phyloP scores from a whole-genome alignment of 169 alveolate genomes.

The Theileria annulata region DNA sequence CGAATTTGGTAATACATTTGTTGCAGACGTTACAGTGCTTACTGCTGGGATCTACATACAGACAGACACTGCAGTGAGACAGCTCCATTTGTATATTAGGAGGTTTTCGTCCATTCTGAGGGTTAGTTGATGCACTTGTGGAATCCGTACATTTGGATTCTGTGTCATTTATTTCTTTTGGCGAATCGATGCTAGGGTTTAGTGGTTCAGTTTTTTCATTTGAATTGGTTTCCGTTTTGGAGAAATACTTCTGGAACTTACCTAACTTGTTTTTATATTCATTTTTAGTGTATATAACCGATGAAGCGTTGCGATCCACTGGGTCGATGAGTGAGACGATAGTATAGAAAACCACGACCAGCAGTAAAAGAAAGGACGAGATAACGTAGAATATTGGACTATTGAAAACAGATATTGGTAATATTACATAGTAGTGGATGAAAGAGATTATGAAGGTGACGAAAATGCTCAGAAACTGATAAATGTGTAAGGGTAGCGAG shows the following conservation, averaged over 20 bases:
- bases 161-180: background rate
- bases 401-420: slow-evolving; percentile 21
- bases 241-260: background rate
- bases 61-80: slow-evolving; percentile 70
- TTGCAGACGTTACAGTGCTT: slow-evolving; percentile 88
- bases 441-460: slow-evolving; percentile 61
- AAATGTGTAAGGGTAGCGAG: slow-evolving; percentile 72
- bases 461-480: slow-evolving; percentile 37
- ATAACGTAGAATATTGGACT: background rate
- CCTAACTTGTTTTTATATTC: slow-evolving; percentile 16
- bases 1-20: slow-evolving; percentile 85
- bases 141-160: background rate
- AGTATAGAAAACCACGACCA: slow-evolving; percentile 47
- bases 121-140: background rate
- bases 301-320: slow-evolving; percentile 70
- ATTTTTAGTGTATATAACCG: slow-evolving; percentile 47
- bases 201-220: background rate
- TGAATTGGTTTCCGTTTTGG: background rate
- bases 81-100: background rate
- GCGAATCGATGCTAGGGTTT: background rate
- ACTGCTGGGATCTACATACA: slow-evolving; percentile 68
- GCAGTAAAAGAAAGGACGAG: slow-evolving; percentile 36
- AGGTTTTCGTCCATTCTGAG: background rate
- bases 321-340: slow-evolving; percentile 74
- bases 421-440: slow-evolving; percentile 27